Base-by-base conservation (phyloP, 495 filamentous ascomycete genomes). In the Lindgomyces ingoldianus region DNA sequence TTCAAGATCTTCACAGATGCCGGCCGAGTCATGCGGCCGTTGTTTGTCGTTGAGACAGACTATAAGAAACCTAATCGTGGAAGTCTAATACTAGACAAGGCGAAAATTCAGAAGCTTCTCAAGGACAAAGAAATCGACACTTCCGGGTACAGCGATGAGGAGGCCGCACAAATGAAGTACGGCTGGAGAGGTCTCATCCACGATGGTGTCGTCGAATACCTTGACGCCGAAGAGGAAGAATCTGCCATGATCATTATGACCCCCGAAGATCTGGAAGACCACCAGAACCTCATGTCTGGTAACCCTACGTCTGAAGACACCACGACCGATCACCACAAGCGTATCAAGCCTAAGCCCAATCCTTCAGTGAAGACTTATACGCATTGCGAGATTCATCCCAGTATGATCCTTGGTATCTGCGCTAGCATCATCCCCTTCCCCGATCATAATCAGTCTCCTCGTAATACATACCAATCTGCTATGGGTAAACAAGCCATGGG, bases 401-500 rank as follows among this genome's bases (percentile, higher is more conserved):
- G 91, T 80, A 99, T 98, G 95, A 91, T 99, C 74, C 78, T 98
- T 50, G 95, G 94, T 64, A 92, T 98, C 60, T 98, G 95, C 73
- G 94, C 94, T 57, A 96, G 91, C 81, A 98, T 99, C 76, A 99
- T 99, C 80, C 94, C 94, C 0, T 99, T 98, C 84, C 94, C 94
- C 4, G 95, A 99, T 77, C 94, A 99, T 79, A 99, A 99, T 74
- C 94, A 93, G 84, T 96, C 92, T 60, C 94, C 94, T 63, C 85
- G 95, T 87, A 98, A 98, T 74, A 99, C 94, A 3, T 98, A 98
- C 78, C 95, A 99, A 73, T 96, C 94, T 69, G 94, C 94, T 71
- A 99, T 99, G 94, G 94, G 94, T 78, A 99, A 99, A 79, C 94
- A 99, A 82, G 94, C 94, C 50, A 99, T 99, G 95, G 94, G 94